A percentile compares a stretch with the other conserved stretches of the same genome.
Conservation (phyloP, 148 eudicot genomes). For the Pouteria glomerata region DNA sequence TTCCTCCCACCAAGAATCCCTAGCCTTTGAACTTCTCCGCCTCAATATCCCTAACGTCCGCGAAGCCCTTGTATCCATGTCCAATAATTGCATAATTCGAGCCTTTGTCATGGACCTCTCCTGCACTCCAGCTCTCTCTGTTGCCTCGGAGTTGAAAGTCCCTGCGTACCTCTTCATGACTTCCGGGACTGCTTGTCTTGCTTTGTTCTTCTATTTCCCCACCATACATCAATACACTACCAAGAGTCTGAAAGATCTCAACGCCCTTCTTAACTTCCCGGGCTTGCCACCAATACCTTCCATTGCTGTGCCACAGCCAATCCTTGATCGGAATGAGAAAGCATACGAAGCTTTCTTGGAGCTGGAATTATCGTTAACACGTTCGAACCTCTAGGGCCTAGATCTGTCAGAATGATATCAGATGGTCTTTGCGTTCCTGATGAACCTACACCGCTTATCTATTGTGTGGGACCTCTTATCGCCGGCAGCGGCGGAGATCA, state of each 20-base stretch:
- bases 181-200: conserved; percentile 30
- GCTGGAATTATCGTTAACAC: conserved; percentile 38
- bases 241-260: conserved; percentile 31
- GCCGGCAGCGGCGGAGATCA: not conserved
- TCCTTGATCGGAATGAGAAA: conserved; percentile 16
- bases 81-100: not conserved
- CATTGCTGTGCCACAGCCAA: conserved; percentile 30
- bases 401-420: conserved; percentile 19
- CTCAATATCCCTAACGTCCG: conserved; percentile 24
- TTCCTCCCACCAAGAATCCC: conserved; percentile 10
- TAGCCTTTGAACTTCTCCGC: conserved; percentile 22
- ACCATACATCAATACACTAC: conserved; percentile 18
- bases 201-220: conserved; percentile 25
- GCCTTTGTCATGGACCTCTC: conserved; percentile 51
- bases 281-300: conserved; percentile 43
- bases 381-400: conserved; percentile 31
- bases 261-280: conserved; percentile 23
- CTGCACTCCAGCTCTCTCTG: conserved; percentile 24
- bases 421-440: conserved; percentile 28
- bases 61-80: conserved; percentile 23
- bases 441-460: conserved; percentile 33
- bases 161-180: conserved; percentile 45
- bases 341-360: conserved; percentile 18
- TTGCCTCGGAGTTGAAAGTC: conserved; percentile 22
- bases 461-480: conserved; percentile 46